Conservation (phyloP, 2,329 filamentous ascomycete genomes). For the Botrytis paeoniae region DNA sequence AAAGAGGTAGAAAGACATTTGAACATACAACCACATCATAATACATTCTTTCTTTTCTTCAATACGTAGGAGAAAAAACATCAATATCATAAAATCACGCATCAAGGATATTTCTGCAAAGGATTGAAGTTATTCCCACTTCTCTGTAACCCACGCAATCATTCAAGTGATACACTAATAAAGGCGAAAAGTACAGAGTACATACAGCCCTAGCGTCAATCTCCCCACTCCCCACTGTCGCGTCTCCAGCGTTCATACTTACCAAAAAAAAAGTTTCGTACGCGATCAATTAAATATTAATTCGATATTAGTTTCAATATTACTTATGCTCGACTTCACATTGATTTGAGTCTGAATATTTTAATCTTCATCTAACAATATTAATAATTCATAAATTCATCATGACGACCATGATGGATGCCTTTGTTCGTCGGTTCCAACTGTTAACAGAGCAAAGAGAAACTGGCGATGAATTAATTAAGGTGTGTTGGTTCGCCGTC, state of each 20-base stretch:
- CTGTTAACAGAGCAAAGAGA: conserved; percentile 44
- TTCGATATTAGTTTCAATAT: background rate
- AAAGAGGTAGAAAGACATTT: background rate
- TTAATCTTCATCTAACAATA: background rate
- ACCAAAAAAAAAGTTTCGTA: conserved; percentile 1
- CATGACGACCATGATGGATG: conserved; percentile 39
- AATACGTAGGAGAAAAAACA: background rate
- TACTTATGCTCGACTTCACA: background rate
- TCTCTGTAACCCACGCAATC: background rate
- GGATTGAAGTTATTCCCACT: background rate
- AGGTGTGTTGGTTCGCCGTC: conserved; percentile 38
- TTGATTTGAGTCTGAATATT: background rate
- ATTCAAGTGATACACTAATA: background rate
- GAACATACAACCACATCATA: background rate
- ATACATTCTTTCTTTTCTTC: background rate
- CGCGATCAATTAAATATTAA: conserved; percentile 6
- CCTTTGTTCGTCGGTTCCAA: conserved; percentile 48
- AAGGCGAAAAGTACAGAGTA: background rate
- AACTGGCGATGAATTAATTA: conserved; percentile 46
- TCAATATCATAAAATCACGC: background rate
- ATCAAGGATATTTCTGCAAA: background rate
- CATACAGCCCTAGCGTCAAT: background rate
- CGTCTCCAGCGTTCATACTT: conserved; percentile 13
- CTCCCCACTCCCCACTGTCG: conserved; percentile 9
- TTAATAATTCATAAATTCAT: background rate